A percentile compares a stretch with the other conserved stretches of the same genome.
phyloP scores from a whole-genome alignment of 345 rosid species.

The Camelina hispida region DNA sequence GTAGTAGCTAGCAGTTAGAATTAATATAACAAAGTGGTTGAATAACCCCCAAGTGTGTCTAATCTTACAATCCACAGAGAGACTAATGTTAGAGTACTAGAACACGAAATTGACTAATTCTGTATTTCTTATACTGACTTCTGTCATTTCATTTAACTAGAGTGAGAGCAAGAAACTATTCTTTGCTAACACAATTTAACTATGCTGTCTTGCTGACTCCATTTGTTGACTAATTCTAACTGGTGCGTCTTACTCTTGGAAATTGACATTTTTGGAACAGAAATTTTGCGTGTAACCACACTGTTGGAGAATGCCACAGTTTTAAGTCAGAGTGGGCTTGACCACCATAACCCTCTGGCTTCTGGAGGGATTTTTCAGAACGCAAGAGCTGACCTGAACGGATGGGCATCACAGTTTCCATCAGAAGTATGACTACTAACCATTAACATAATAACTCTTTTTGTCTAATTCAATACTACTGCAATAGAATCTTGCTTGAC shows the following conservation, averaged over 20 bases:
- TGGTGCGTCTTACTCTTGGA: slow-evolving; percentile 92
- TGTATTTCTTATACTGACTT: slow-evolving; percentile 22
- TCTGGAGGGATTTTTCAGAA: slow-evolving; percentile 92
- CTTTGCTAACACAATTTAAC: slow-evolving; percentile 65
- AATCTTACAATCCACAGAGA: slow-evolving; percentile 6
- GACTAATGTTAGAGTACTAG: neutral
- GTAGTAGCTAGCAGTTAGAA: neutral
- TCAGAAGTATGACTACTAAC: slow-evolving; percentile 99
- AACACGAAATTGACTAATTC: slow-evolving; percentile 2
- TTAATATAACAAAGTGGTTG: neutral
- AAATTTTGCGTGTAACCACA: slow-evolving; percentile 97
- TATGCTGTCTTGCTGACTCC: slow-evolving; percentile 59
- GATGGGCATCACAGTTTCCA: slow-evolving; percentile 94
- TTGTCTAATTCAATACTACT: slow-evolving; percentile 63
- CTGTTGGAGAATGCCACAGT: slow-evolving; percentile 99
- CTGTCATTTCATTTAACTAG: slow-evolving; percentile 31
- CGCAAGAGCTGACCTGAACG: slow-evolving; percentile 90
- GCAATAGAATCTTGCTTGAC: slow-evolving; percentile 59
- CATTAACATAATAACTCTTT: slow-evolving; percentile 94
- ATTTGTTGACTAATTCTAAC: slow-evolving; percentile 83
- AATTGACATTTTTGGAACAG: slow-evolving; percentile 98
- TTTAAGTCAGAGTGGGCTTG: slow-evolving; percentile 97
- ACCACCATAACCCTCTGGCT: slow-evolving; percentile 90
- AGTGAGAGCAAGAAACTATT: slow-evolving; percentile 41
- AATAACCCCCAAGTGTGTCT: slow-evolving; percentile 6